A percentile compares a stretch with the other conserved stretches of the same genome.
These are phyloP conservation scores for Penicillium crustosum DNA, from an alignment of 2,329 filamentous ascomycete genomes.

Conservation along the genomic window DNA sequence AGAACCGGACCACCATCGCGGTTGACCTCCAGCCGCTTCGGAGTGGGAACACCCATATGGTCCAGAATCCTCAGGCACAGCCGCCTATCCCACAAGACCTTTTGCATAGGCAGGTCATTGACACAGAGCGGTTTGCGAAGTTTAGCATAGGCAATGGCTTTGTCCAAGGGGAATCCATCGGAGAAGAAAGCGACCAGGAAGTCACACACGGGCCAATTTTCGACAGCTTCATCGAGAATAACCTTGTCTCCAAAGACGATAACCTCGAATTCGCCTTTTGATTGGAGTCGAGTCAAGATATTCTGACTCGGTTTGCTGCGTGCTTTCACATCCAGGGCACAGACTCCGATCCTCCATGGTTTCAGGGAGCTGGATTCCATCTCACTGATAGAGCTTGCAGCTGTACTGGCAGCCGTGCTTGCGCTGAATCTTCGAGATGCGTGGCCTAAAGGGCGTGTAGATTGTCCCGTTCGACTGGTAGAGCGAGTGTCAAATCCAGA, in stretches of 20 bases:
- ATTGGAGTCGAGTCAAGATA: slow-evolving; percentile 87
- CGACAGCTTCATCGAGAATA: slow-evolving; percentile 92
- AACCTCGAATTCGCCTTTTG: slow-evolving; percentile 90
- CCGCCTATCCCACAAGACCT: slow-evolving; percentile 91
- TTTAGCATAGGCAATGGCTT: slow-evolving; percentile 93
- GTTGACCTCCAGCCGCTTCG: slow-evolving; percentile 83
- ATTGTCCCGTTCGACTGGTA: slow-evolving; percentile 36
- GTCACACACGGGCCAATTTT: slow-evolving; percentile 95
- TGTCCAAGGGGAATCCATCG: slow-evolving; percentile 93
- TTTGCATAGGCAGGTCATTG: slow-evolving; percentile 96
- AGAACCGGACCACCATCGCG: slow-evolving; percentile 85
- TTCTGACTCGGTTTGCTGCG: slow-evolving; percentile 96
- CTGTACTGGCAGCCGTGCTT: slow-evolving; percentile 75
- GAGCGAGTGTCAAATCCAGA: slow-evolving; percentile 32
- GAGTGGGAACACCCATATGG: slow-evolving; percentile 84
- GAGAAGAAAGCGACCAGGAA: slow-evolving; percentile 98
- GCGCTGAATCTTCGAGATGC: slow-evolving; percentile 75
- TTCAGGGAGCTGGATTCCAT: slow-evolving; percentile 50
- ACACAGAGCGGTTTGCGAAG: slow-evolving; percentile 94
- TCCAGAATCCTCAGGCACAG: slow-evolving; percentile 86
- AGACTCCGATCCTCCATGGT: slow-evolving; percentile 79
- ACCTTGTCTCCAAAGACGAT: slow-evolving; percentile 99
- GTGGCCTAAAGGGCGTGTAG: slow-evolving; percentile 61
- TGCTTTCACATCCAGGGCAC: slow-evolving; percentile 91
- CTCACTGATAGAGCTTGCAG: slow-evolving; percentile 73